Percentiles rank a stretch among this genome's conserved stretches.
phyloP scores from a whole-genome alignment of 495 filamentous ascomycete species.

The Penicillium tannophilum region DNA sequence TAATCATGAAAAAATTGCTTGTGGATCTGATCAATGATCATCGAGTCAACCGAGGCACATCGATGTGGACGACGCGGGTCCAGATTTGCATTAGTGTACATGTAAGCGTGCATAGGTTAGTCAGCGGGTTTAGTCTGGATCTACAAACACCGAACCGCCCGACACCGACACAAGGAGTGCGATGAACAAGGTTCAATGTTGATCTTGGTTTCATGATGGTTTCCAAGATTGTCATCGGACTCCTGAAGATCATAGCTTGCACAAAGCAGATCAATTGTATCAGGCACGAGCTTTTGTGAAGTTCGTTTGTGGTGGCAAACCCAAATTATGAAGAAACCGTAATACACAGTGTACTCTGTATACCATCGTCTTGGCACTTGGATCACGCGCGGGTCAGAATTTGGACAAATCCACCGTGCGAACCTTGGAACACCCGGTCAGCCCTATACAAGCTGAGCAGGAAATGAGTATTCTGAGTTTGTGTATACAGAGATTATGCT shows the following conservation, averaged over 20 bases:
- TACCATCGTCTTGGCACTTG: background rate
- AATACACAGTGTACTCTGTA: background rate
- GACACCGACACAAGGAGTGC: background rate
- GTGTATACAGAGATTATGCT: background rate
- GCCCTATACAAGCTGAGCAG: constrained; percentile 6
- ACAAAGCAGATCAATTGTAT: no score
- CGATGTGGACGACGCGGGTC: background rate
- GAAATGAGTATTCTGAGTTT: background rate
- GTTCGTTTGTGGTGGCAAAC: background rate
- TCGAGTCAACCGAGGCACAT: background rate
- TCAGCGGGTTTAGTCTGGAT: background rate
- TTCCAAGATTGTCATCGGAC: no score
- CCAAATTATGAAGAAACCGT: background rate
- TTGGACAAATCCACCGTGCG: background rate
- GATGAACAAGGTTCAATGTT: background rate
- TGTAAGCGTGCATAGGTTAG: background rate
- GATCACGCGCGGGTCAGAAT: constrained; percentile 1
- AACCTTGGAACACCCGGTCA: background rate
- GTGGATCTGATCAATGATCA: background rate
- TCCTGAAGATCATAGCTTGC: no score
- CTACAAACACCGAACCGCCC: background rate
- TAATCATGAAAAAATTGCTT: background rate
- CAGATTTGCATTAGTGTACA: background rate
- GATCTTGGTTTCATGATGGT: no score
- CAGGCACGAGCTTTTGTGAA: background rate